These are phyloP conservation scores for Phytophthora kernoviae DNA, from an alignment of 352 stramenopile genomes.

Conservation along the genomic window DNA sequence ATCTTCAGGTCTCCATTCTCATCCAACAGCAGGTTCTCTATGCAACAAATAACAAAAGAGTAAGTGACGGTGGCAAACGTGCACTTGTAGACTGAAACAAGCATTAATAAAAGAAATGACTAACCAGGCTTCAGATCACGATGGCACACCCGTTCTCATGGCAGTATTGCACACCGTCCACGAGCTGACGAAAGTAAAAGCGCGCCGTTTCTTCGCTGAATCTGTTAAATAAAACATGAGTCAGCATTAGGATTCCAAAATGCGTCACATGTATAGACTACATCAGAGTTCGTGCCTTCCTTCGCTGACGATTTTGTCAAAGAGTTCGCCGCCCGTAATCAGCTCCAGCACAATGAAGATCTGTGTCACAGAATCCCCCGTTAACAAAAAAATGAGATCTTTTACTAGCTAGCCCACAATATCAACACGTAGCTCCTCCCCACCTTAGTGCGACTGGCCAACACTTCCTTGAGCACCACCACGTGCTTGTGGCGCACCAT, in stretches of 20 bases:
- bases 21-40: constrained; percentile 96
- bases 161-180: constrained; percentile 97
- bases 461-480: constrained; percentile 88
- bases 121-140: constrained; percentile 95
- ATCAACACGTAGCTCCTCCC: too few species aligned
- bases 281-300: constrained; percentile 49
- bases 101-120: neutral
- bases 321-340: constrained; percentile 90
- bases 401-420: too few species aligned
- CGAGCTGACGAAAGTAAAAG: constrained; percentile 99
- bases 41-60: constrained; percentile 10
- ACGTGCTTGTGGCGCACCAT: constrained; percentile 92
- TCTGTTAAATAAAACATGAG: constrained; percentile 37
- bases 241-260: constrained; percentile 19
- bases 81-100: neutral
- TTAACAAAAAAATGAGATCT: constrained; percentile 71
- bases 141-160: constrained; percentile 98
- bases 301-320: constrained; percentile 97
- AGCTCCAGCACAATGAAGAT: constrained; percentile 96
- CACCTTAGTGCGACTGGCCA: constrained; percentile 96
- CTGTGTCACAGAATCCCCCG: constrained; percentile 49
- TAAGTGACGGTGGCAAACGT: neutral
- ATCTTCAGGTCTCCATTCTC: constrained; percentile 98
- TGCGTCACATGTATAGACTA: constrained; percentile 5
- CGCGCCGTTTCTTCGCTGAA: constrained; percentile 96